phyloP scores from a whole-genome alignment of 1,284 basidiomycete species.

The Ganoderma resinaceum region DNA sequence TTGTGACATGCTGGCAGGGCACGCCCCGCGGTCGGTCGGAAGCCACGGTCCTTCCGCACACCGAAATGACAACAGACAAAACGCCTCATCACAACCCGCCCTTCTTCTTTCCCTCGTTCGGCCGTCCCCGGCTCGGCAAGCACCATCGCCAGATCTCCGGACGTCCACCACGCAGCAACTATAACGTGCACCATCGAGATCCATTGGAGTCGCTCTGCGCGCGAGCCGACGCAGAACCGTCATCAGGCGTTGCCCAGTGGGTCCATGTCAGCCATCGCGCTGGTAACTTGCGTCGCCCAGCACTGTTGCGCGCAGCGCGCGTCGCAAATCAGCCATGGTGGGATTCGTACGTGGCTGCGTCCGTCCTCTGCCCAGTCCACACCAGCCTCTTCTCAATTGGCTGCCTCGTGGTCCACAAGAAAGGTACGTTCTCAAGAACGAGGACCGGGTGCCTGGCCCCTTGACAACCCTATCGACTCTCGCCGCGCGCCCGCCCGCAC shows the following conservation, averaged over 20 bases:
- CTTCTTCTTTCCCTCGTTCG: slow-evolving; percentile 4
- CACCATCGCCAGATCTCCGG: slow-evolving; percentile 13
- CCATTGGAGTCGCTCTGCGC: slow-evolving; percentile 1
- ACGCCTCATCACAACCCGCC: slow-evolving; percentile 7
- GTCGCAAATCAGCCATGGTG: slow-evolving; percentile 2
- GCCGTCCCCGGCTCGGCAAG: slow-evolving; percentile 15
- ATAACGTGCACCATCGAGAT: slow-evolving; percentile 9
- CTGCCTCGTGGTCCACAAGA: slow-evolving; percentile 8
- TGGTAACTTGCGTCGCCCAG: neutral
- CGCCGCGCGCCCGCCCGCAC: neutral
- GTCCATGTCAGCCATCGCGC: slow-evolving; percentile 10
- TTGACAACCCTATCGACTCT: neutral
- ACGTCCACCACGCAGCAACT: neutral
- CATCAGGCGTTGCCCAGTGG: slow-evolving; percentile 17
- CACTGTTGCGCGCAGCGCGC: neutral
- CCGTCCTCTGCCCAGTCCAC: neutral
- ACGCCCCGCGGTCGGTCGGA: slow-evolving; percentile 15
- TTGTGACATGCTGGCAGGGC: slow-evolving; percentile 1
- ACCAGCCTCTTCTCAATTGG: neutral
- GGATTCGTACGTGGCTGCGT: neutral
- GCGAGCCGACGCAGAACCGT: neutral
- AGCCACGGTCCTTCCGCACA: slow-evolving; percentile 20
- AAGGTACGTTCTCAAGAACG: slow-evolving; percentile 13
- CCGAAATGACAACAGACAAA: slow-evolving; percentile 24
- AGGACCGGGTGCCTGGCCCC: slow-evolving; percentile 11